A percentile compares a stretch with the other conserved stretches of the same genome.
Evolutionary conservation across 2,329 filamentous ascomycete species (phyloP).

Genomic region (Sclerotinia trifoliorum): DNA sequence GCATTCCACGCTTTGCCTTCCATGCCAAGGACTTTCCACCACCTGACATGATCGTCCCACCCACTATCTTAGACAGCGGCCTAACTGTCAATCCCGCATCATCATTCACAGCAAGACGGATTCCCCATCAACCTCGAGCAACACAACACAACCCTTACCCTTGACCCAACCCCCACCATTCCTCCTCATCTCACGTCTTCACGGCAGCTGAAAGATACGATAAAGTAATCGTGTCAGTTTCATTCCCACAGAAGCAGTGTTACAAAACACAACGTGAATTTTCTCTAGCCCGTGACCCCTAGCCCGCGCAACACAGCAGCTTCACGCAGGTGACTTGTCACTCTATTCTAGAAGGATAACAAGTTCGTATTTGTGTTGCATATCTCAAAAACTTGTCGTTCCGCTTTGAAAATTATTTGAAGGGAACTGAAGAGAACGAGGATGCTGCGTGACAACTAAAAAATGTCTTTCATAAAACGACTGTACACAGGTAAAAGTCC

Average conservation of each 20-base stretch:
- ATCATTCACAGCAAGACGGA: not conserved
- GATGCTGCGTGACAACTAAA: not conserved
- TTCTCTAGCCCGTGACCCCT: not conserved
- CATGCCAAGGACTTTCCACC: not conserved
- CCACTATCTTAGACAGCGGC: not conserved
- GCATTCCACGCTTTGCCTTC: not conserved
- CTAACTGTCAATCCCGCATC: not conserved
- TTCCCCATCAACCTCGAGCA: not conserved
- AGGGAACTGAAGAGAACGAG: not conserved
- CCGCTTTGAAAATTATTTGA: not conserved
- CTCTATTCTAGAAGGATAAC: not conserved
- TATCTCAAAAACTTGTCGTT: conserved; percentile 11
- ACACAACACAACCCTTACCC: conserved; percentile 1
- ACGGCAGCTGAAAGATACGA: not conserved
- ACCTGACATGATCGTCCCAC: not conserved
- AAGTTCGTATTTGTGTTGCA: conserved; percentile 1
- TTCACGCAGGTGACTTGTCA: not conserved
- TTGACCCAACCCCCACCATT: not conserved
- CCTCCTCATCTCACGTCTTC: not conserved
- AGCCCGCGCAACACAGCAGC: not conserved
- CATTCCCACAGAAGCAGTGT: not conserved
- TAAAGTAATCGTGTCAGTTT: not conserved
- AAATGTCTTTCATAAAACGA: not conserved
- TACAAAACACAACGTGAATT: not conserved
- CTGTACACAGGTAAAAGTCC: conserved; percentile 1